Conservation (phyloP, 495 filamentous ascomycete genomes). For the Hypoxylon cercidicola region DNA sequence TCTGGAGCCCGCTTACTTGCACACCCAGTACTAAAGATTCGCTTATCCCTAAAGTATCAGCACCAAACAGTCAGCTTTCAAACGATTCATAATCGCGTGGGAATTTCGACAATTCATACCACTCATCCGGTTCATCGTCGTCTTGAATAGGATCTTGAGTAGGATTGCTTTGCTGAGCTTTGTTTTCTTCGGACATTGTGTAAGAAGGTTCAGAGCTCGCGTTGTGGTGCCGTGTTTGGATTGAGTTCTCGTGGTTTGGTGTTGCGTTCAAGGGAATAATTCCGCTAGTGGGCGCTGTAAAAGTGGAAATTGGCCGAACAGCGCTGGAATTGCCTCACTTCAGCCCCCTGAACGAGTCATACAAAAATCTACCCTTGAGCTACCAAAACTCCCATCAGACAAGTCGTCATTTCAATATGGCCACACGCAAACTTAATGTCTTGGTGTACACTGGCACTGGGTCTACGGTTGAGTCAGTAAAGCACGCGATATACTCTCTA, state of each 20-base stretch:
- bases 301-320: slow-evolving; percentile 30
- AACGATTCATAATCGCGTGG: slow-evolving; percentile 1
- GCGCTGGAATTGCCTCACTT: slow-evolving; percentile 24
- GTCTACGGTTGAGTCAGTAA: slow-evolving; percentile 85
- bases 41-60: slow-evolving; percentile 72
- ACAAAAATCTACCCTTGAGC: background rate
- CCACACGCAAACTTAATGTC: slow-evolving; percentile 78
- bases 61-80: slow-evolving; percentile 14
- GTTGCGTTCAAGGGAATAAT: slow-evolving; percentile 19
- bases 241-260: slow-evolving; percentile 16
- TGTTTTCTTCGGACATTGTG: slow-evolving; percentile 61
- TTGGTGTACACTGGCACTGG: slow-evolving; percentile 89
- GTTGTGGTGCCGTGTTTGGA: slow-evolving; percentile 1
- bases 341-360: slow-evolving; percentile 5
- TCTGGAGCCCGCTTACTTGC: slow-evolving; percentile 67
- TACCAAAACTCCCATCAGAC: slow-evolving; percentile 3
- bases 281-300: slow-evolving; percentile 33
- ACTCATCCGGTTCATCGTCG: slow-evolving; percentile 95
- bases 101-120: slow-evolving; percentile 67
- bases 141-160: slow-evolving; percentile 60
- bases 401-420: slow-evolving; percentile 57
- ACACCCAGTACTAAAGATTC: slow-evolving; percentile 97
- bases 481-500: slow-evolving; percentile 88
- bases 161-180: slow-evolving; percentile 50
- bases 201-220: background rate